Percentiles rank a stretch among this genome's conserved stretches.
phyloP scores from a whole-genome alignment of 176 grass and related monocot species.

The Musa acuminata region DNA sequence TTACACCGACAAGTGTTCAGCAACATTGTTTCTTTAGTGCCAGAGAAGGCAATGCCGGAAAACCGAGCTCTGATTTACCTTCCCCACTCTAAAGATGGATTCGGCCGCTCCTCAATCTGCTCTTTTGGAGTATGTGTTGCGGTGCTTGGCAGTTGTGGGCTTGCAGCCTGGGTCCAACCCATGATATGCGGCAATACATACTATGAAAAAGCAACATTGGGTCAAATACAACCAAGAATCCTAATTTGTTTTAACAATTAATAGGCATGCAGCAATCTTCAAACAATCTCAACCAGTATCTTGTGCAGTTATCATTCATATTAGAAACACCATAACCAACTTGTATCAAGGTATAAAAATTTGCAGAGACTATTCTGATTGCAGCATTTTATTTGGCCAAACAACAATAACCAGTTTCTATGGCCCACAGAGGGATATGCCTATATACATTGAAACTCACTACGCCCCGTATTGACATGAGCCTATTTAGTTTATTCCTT shows the following conservation, averaged over 20 bases:
- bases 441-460: no score
- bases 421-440: no score
- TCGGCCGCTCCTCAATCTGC: constrained; percentile 26
- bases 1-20: no score
- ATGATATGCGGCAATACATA: constrained; percentile 68
- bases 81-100: constrained; percentile 57
- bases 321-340: neutral
- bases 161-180: constrained; percentile 58
- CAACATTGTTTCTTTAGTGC: no score
- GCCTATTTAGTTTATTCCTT: no score
- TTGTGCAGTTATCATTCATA: neutral
- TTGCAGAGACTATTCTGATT: neutral
- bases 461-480: no score
- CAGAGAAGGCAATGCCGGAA: no score
- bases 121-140: constrained; percentile 19
- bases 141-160: constrained; percentile 12
- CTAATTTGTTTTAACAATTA: constrained; percentile 9
- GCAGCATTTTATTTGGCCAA: neutral
- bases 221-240: neutral
- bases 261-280: neutral
- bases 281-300: neutral
- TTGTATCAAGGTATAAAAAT: neutral
- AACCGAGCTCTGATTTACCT: constrained; percentile 27
- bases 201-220: constrained; percentile 25
- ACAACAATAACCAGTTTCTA: neutral